A percentile compares a stretch with the other conserved stretches of the same genome.
Evolutionary conservation across 2,329 filamentous ascomycete genomes (phyloP).

Genomic region (Chalaropsis ovoidea): DNA sequence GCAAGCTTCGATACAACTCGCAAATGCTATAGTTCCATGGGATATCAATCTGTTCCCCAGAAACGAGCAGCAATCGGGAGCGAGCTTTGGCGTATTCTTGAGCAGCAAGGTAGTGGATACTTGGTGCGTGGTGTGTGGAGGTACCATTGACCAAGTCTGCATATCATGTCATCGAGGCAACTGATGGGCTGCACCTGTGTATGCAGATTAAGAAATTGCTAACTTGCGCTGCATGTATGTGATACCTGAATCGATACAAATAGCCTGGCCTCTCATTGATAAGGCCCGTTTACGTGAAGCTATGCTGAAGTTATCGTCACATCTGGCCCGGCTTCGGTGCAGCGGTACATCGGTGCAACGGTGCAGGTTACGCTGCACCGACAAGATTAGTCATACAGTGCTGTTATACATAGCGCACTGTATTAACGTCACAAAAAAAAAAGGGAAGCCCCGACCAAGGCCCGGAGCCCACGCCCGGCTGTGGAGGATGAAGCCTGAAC

Average conservation of each 20-base stretch:
- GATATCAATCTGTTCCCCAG: neutral
- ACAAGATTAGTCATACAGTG: constrained; percentile 8
- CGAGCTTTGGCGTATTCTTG: neutral
- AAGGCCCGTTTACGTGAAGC: neutral
- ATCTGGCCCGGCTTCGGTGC: neutral
- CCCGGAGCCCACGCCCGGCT: neutral
- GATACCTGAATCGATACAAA: neutral
- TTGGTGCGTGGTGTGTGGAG: neutral
- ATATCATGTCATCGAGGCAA: neutral
- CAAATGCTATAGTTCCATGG: neutral
- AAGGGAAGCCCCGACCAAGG: neutral
- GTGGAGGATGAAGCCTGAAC: neutral
- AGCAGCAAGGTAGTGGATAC: constrained; percentile 8
- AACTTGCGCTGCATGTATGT: neutral
- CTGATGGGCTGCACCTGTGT: too few relatives aligned
- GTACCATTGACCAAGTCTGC: neutral
- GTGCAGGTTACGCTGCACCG: neutral
- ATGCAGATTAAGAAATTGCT: too few relatives aligned
- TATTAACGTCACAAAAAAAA: neutral
- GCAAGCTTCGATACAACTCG: neutral
- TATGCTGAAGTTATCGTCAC: neutral
- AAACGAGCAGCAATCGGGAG: neutral
- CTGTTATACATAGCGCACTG: neutral
- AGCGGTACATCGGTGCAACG: neutral
- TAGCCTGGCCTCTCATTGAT: neutral